Evolutionary conservation across 345 rosid species (phyloP).

Genomic region (Populus euphratica): DNA sequence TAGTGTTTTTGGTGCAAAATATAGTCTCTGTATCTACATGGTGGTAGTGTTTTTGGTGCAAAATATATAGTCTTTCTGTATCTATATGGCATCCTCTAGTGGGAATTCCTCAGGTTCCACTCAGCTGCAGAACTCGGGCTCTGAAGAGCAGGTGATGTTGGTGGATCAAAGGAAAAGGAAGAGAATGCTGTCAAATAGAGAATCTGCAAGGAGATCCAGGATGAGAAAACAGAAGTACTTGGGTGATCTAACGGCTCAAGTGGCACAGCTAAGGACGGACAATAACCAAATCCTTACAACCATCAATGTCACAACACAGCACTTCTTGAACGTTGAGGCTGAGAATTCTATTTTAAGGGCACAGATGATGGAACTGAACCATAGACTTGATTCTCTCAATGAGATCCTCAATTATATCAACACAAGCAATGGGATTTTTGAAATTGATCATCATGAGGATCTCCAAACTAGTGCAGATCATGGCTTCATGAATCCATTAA

Average conservation of each 20-base stretch:
- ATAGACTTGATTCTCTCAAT: slow-evolving; percentile 27
- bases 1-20: background rate
- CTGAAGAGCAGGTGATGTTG: slow-evolving; percentile 22
- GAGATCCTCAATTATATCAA: slow-evolving; percentile 23
- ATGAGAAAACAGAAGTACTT: slow-evolving; percentile 32
- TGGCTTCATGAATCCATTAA: slow-evolving; percentile 17
- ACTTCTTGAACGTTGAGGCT: slow-evolving; percentile 21
- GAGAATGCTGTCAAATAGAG: slow-evolving; percentile 32
- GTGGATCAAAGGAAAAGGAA: slow-evolving; percentile 32
- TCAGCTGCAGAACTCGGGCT: slow-evolving; percentile 27
- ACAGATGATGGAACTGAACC: slow-evolving; percentile 25
- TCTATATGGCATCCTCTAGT: slow-evolving; percentile 24
- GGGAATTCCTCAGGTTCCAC: slow-evolving; percentile 30
- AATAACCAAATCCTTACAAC: slow-evolving; percentile 21
- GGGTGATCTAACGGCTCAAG: slow-evolving; percentile 21
- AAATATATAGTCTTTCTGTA: background rate
- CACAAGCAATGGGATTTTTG: slow-evolving; percentile 15
- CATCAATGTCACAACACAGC: slow-evolving; percentile 25
- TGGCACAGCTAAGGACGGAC: slow-evolving; percentile 24
- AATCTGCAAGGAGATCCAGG: slow-evolving; percentile 35
- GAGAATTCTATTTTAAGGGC: slow-evolving; percentile 29
- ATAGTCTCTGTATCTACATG: background rate
- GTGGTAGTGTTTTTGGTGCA: background rate
- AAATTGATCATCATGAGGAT: background rate
- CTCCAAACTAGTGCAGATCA: slow-evolving; percentile 1